Base-by-base conservation (phyloP, 73 alveolate species). In the Paramecium bursaria region DNA sequence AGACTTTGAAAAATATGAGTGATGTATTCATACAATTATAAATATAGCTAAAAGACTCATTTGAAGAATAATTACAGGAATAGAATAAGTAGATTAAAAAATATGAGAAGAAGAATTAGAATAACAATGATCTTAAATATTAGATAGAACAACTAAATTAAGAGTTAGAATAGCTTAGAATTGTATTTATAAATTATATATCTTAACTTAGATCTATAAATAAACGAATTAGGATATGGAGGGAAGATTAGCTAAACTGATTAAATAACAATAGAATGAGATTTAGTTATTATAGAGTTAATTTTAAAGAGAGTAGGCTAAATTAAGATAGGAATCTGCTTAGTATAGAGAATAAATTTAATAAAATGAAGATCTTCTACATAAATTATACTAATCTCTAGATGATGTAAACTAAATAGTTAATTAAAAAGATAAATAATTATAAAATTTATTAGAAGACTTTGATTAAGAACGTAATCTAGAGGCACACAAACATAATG, bases 341-440 rank as follows among this genome's bases (percentile, higher is more conserved):
- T 53, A 67, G 19, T 26, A 39, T 7, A 67, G 44, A 4, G 82
- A 67, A 25, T 15, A 67, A 67, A 23, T 67, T 11, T 21, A 39
- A 39, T 67, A 67, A 42, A 67, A 67, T 67, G 82, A 67, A 67
- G 82, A 67, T 1, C 4, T 67, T 15, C 33, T 67, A 19, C 55
- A 31, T 67, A 67, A 67, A 15, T 35, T 67, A 67, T 67, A 67
- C 50, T 39, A 67, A 67, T 67, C 82, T 10, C 39, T 67, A 31
- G 82, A 67, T 67, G 82, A 67, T 35, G 82, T 67, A 9, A 67
- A 67, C 44, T 19, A 67, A 42, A 42, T 67, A 31, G 82, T 67
- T 5, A 67, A 67, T 67, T 39, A 67, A 67, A 67, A 67, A 42
- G 82, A 67, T 67, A 67, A 67, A 67, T 67, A 67, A 67, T 35